A percentile compares a stretch with the other conserved stretches of the same genome.
Conservation (phyloP, 495 filamentous ascomycete genomes). For the Annulohypoxylon stygium region DNA sequence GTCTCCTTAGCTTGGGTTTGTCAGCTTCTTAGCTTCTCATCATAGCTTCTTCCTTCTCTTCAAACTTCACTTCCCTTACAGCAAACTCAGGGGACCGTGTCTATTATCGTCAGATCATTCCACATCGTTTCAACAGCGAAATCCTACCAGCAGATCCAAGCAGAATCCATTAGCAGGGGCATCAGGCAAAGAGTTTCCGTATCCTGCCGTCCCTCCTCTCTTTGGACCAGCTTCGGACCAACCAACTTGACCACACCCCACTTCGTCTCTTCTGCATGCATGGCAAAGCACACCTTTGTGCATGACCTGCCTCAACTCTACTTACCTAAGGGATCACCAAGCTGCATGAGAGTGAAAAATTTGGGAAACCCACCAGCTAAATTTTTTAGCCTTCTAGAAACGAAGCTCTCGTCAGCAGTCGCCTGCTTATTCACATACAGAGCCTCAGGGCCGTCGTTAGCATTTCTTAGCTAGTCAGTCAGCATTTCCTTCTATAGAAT, state of each 20-base stretch:
- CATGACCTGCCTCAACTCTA: constrained; percentile 39
- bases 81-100: constrained; percentile 20
- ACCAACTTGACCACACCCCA: constrained; percentile 30
- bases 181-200: constrained; percentile 19
- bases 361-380: constrained; percentile 21
- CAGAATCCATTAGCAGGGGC: constrained; percentile 25
- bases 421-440: constrained; percentile 26
- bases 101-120: constrained; percentile 34
- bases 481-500: constrained; percentile 28
- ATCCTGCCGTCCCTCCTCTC: constrained; percentile 18
- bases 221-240: constrained; percentile 28
- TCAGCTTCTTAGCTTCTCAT: neutral
- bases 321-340: constrained; percentile 42
- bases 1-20: neutral
- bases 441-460: constrained; percentile 26
- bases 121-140: constrained; percentile 23
- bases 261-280: constrained; percentile 42
- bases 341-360: constrained; percentile 38
- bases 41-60: neutral
- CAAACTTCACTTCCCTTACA: neutral
- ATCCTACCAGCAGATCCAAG: constrained; percentile 22
- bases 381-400: constrained; percentile 13
- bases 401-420: constrained; percentile 36
- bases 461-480: constrained; percentile 13
- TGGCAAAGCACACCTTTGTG: constrained; percentile 40